These are phyloP conservation scores for Trichoderma cornu-damae DNA, from an alignment of 2,329 filamentous ascomycete genomes.

Conservation along the genomic window DNA sequence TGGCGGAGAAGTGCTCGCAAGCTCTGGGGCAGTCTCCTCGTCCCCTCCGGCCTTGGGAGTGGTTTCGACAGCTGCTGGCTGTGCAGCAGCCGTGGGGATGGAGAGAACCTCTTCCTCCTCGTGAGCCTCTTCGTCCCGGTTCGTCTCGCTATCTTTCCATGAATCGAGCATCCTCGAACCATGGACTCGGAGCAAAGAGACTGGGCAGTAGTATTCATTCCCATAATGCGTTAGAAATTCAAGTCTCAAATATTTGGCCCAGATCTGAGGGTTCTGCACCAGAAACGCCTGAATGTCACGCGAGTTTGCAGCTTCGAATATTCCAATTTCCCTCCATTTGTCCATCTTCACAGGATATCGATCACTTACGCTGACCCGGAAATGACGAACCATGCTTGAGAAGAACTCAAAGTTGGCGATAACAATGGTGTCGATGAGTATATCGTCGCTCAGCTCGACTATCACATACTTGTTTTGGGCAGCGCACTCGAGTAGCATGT, in stretches of 20 bases:
- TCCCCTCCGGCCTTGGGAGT: background rate
- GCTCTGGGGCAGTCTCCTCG: background rate
- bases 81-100: background rate
- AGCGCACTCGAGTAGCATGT: constrained; percentile 91
- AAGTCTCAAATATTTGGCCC: constrained; percentile 86
- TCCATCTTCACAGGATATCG: constrained; percentile 88
- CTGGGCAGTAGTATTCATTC: constrained; percentile 92
- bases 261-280: constrained; percentile 91
- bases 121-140: constrained; percentile 57
- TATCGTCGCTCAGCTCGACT: constrained; percentile 82
- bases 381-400: constrained; percentile 89
- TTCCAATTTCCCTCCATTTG: constrained; percentile 84
- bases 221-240: constrained; percentile 93
- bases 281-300: constrained; percentile 92
- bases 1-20: background rate
- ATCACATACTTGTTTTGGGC: constrained; percentile 88
- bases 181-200: constrained; percentile 86
- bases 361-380: constrained; percentile 88
- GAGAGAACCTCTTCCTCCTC: constrained; percentile 22
- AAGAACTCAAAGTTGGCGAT: constrained; percentile 99
- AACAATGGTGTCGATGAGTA: constrained; percentile 90
- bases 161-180: constrained; percentile 96
- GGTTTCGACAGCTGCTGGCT: background rate
- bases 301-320: constrained; percentile 86
- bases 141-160: constrained; percentile 73